Percentiles rank a stretch among this genome's conserved stretches.
Conservation (phyloP, 1,284 basidiomycete genomes). For the Cryptococcus sp. region DNA sequence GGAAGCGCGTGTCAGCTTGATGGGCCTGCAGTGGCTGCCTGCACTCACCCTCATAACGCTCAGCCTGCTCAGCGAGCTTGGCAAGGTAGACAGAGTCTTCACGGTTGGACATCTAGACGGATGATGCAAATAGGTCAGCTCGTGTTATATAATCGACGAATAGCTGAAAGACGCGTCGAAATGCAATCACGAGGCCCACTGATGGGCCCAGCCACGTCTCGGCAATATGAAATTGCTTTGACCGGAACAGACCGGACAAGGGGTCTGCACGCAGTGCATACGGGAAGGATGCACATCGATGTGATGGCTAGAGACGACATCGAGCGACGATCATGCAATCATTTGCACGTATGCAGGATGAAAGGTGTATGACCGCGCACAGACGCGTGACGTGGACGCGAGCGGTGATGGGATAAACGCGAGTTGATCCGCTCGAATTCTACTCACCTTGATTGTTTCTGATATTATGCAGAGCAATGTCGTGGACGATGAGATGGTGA, state of each 20-base stretch:
- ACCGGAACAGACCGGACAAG: neutral
- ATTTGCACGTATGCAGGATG: no score
- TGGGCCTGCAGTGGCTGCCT: conserved; percentile 10
- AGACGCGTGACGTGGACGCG: no score
- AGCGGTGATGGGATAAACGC: no score
- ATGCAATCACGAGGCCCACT: conserved; percentile 2
- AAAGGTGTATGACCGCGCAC: no score
- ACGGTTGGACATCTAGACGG: conserved; percentile 73
- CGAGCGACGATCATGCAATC: no score
- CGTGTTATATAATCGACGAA: neutral
- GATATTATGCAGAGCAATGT: no score
- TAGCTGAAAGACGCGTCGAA: neutral
- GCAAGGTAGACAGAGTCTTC: conserved; percentile 99
- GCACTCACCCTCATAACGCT: conserved; percentile 89
- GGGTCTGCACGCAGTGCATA: neutral
- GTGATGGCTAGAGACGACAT: no score
- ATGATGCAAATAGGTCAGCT: neutral
- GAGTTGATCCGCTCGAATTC: no score
- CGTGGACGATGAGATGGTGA: no score
- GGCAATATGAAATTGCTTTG: neutral
- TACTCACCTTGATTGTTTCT: no score
- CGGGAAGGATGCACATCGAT: no score
- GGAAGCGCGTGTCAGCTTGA: conserved; percentile 19
- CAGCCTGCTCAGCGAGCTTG: conserved; percentile 98
- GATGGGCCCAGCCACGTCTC: conserved; percentile 5